Evolutionary conservation across 805 yeast species (phyloP).

Genomic region (Saccharomyces jurei): DNA sequence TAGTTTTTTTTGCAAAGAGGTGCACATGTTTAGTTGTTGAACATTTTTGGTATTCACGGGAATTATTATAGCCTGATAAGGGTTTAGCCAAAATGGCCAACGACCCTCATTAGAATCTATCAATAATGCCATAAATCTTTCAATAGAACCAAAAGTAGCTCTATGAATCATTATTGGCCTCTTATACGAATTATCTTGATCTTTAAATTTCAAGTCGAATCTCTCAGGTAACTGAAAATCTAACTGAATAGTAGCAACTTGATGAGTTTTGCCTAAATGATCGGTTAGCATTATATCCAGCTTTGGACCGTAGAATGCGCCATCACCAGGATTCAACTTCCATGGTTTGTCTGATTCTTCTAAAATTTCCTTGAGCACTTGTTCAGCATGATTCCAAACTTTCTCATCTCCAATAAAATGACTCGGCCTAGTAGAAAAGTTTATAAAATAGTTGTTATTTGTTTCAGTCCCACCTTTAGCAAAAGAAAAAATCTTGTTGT

Average conservation of each 20-base stretch:
- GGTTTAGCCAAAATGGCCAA: conserved; percentile 98
- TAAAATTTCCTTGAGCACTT: conserved; percentile 51
- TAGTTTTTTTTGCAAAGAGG: conserved; percentile 38
- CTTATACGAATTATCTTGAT: conserved; percentile 41
- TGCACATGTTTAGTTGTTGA: conserved; percentile 39
- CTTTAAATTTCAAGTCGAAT: conserved; percentile 64
- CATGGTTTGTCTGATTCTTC: conserved; percentile 49
- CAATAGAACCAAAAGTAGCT: conserved; percentile 92
- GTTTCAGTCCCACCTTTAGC: conserved; percentile 10
- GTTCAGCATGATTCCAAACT: conserved; percentile 82
- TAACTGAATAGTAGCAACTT: conserved; percentile 89
- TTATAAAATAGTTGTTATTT: conserved; percentile 40
- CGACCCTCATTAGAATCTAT: conserved; percentile 85
- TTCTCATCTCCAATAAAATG: conserved; percentile 65
- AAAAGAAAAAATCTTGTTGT: conserved; percentile 46
- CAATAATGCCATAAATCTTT: conserved; percentile 82
- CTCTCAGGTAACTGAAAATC: conserved; percentile 91
- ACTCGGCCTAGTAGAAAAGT: conserved; percentile 82
- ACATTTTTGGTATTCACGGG: conserved; percentile 64
- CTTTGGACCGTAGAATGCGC: conserved; percentile 94
- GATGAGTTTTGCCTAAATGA: conserved; percentile 73
- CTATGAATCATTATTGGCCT: conserved; percentile 93
- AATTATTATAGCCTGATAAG: conserved; percentile 77
- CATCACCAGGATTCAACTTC: conserved; percentile 83
- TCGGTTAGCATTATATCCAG: conserved; percentile 82